phyloP scores from a whole-genome alignment of 345 rosid species.

The Murraya koenigii region DNA sequence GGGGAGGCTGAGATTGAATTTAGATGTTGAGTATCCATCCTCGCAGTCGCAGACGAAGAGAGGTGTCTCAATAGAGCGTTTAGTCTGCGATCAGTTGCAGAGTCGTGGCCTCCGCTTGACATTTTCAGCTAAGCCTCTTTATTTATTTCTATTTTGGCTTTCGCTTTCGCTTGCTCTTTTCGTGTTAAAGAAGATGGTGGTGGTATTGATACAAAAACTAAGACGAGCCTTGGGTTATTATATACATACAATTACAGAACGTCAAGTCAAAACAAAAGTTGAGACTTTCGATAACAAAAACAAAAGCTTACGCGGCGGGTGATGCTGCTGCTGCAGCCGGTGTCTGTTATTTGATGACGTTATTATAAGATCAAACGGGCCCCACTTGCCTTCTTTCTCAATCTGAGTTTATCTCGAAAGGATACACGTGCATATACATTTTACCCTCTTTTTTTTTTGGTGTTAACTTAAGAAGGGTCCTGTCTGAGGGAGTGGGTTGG shows the following conservation, averaged over 20 bases:
- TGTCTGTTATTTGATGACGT: background rate
- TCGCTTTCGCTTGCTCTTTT: no score
- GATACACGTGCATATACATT: no score
- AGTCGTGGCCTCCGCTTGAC: slow-evolving; percentile 5
- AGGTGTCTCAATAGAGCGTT: slow-evolving; percentile 49
- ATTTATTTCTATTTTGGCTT: background rate
- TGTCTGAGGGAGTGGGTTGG: no score
- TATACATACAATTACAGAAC: no score
- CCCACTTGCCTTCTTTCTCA: background rate
- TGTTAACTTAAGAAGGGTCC: no score
- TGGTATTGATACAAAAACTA: no score
- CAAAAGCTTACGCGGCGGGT: slow-evolving; percentile 17
- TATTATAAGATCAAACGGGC: background rate
- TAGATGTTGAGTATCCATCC: slow-evolving; percentile 2
- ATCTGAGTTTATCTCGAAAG: no score
- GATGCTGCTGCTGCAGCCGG: background rate
- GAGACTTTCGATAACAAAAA: background rate
- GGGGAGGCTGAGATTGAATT: slow-evolving; percentile 38
- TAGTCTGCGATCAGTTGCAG: slow-evolving; percentile 46
- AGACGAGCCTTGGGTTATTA: no score
- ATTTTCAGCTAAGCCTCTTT: slow-evolving; percentile 4
- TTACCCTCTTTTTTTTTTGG: no score
- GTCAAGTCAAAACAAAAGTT: slow-evolving; percentile 18
- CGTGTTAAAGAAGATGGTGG: background rate
- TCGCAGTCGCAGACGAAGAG: background rate